These are phyloP conservation scores for Ichthyophthirius multifiliis DNA, from an alignment of 169 alveolate species.

Conservation along the genomic window DNA sequence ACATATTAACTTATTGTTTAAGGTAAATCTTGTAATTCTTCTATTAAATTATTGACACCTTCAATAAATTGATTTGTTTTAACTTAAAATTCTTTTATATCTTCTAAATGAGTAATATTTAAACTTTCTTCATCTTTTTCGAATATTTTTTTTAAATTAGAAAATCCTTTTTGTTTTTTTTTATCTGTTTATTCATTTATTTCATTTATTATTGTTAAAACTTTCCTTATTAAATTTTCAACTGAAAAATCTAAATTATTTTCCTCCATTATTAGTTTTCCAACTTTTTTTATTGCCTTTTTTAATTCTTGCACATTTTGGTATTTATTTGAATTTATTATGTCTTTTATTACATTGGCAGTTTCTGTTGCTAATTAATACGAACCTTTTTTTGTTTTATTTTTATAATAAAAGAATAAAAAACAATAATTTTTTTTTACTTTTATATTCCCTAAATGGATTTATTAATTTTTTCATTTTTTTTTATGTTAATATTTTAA, in stretches of 20 bases:
- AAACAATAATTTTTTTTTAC: neutral
- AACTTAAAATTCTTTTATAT: neutral
- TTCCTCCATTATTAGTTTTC: neutral
- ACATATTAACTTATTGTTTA: conserved; percentile 1
- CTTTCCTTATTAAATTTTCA: conserved; percentile 14
- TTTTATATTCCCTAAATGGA: conserved; percentile 3
- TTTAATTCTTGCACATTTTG: neutral
- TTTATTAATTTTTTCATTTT: conserved; percentile 4
- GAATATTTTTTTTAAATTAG: neutral
- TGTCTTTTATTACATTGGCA: neutral
- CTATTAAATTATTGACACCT: neutral
- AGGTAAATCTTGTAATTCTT: conserved; percentile 3
- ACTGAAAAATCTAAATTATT: conserved; percentile 9
- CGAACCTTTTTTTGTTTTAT: neutral
- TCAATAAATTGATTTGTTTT: neutral
- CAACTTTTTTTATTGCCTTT: neutral
- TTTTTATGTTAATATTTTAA: too few relatives aligned
- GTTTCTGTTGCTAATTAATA: conserved; percentile 6
- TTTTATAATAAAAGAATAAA: neutral
- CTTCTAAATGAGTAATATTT: neutral
- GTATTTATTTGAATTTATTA: neutral
- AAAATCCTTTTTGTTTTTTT: neutral
- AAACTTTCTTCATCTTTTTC: neutral
- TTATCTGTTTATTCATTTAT: neutral
- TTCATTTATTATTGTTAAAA: neutral